Evolutionary conservation across 192 early-diverging fungal species (phyloP).

Genomic region (Cladochytrium replicatum): DNA sequence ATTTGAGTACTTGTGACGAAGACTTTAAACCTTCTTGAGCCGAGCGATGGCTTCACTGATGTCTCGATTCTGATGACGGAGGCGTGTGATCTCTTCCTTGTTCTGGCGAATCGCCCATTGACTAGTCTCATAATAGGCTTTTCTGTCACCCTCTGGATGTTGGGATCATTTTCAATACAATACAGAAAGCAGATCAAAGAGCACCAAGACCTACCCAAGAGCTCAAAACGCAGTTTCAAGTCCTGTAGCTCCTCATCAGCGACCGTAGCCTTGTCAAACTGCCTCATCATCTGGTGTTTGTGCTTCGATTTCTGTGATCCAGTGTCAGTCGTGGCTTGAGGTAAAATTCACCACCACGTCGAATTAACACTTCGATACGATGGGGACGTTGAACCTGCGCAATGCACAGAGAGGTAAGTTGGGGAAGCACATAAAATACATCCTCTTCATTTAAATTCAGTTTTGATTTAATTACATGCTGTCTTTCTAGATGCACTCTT

Average conservation of each 20-base stretch:
- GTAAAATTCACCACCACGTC: too few relatives aligned
- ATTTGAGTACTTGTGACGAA: constrained; percentile 2
- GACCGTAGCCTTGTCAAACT: constrained; percentile 23
- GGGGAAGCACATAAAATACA: too few relatives aligned
- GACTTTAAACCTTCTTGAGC: constrained; percentile 43
- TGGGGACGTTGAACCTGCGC: too few relatives aligned
- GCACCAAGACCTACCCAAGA: constrained; percentile 30
- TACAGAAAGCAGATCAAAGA: constrained; percentile 9
- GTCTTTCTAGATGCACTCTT: too few relatives aligned
- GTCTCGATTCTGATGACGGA: constrained; percentile 43
- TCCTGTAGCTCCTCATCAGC: constrained; percentile 55
- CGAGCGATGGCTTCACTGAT: constrained; percentile 42
- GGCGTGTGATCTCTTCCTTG: constrained; percentile 46
- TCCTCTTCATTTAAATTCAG: too few relatives aligned
- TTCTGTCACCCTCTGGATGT: constrained; percentile 48
- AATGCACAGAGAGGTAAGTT: too few relatives aligned
- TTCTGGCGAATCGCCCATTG: constrained; percentile 54
- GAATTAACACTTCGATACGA: too few relatives aligned
- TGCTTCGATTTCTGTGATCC: background rate
- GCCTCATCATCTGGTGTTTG: constrained; percentile 14
- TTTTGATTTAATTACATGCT: too few relatives aligned
- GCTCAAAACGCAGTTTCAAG: constrained; percentile 51
- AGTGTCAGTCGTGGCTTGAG: too few relatives aligned
- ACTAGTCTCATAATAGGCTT: constrained; percentile 53
- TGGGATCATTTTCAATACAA: constrained; percentile 3